A percentile compares a stretch with the other conserved stretches of the same genome.
These are phyloP conservation scores for Paraphysoderma sedebokerense DNA, from an alignment of 371 early-diverging fungal species.

Conservation along the genomic window DNA sequence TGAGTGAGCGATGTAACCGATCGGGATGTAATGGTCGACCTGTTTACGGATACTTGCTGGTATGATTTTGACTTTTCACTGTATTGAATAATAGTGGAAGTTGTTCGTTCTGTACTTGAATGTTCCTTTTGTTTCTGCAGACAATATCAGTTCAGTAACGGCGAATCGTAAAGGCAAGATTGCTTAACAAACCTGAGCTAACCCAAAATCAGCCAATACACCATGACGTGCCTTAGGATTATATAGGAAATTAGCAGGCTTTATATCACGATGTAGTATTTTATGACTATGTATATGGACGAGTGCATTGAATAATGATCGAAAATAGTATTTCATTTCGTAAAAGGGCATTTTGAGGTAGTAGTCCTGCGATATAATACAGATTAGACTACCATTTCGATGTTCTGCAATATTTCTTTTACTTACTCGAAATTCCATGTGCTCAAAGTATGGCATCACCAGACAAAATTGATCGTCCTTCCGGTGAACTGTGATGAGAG, in stretches of 20 bases:
- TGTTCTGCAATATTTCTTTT: neutral
- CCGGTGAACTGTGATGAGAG: slow-evolving; percentile 64
- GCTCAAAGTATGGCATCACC: slow-evolving; percentile 76
- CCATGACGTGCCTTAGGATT: slow-evolving; percentile 47
- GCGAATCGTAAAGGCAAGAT: neutral
- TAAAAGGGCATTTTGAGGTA: slow-evolving; percentile 31
- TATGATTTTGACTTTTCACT: too few relatives aligned
- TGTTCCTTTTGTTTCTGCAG: neutral
- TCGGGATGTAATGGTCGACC: too few relatives aligned
- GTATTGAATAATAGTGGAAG: too few relatives aligned
- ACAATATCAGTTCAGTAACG: neutral
- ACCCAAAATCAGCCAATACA: slow-evolving; percentile 91
- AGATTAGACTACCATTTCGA: neutral
- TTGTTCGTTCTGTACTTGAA: neutral
- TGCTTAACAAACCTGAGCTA: slow-evolving; percentile 53
- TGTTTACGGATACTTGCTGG: too few relatives aligned
- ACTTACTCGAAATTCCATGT: slow-evolving; percentile 32
- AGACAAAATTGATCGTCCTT: slow-evolving; percentile 69
- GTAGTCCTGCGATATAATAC: slow-evolving; percentile 20
- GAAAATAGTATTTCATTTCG: slow-evolving; percentile 71
- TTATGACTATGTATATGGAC: slow-evolving; percentile 46
- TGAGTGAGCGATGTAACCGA: too few relatives aligned
- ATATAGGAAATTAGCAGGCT: slow-evolving; percentile 95
- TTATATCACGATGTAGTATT: slow-evolving; percentile 88
- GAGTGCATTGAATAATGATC: slow-evolving; percentile 54